Percentiles rank a stretch among this genome's conserved stretches.
Evolutionary conservation across 257 asterid genomes (phyloP).

Genomic region (Asclepias syriaca): DNA sequence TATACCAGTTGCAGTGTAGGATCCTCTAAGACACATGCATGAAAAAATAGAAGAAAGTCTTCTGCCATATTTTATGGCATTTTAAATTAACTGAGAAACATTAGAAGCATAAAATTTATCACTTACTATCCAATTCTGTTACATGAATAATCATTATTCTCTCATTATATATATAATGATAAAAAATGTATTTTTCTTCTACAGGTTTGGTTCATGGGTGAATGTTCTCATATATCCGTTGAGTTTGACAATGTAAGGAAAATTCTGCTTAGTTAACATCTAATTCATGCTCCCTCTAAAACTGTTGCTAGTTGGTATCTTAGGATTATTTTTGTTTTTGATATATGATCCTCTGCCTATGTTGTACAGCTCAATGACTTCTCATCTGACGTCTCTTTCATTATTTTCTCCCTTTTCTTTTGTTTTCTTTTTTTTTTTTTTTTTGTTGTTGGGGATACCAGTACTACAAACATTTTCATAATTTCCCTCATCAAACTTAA

Average conservation of each 20-base stretch:
- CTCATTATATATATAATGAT: not conserved
- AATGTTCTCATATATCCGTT: conserved; percentile 77
- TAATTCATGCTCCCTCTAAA: not conserved
- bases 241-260: conserved; percentile 84
- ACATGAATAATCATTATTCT: not conserved
- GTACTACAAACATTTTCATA: not conserved
- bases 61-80: not conserved
- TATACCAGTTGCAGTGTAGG: not conserved
- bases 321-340: not conserved
- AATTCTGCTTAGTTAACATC: conserved; percentile 4
- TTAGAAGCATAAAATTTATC: not conserved
- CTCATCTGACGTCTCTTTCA: not conserved
- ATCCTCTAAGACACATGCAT: not conserved
- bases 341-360: not conserved
- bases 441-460: not conserved
- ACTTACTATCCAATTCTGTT: not conserved
- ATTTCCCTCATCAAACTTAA: not conserved
- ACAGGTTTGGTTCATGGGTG: conserved; percentile 98
- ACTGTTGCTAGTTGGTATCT: not conserved
- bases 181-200: conserved; percentile 9
- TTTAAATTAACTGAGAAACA: not conserved
- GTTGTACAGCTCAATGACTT: not conserved
- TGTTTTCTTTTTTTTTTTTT: too few species aligned
- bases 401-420: not conserved
- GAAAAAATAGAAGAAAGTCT: not conserved